Conservation (phyloP, 2,329 filamentous ascomycete species). For the Verticillium tricorpus region DNA sequence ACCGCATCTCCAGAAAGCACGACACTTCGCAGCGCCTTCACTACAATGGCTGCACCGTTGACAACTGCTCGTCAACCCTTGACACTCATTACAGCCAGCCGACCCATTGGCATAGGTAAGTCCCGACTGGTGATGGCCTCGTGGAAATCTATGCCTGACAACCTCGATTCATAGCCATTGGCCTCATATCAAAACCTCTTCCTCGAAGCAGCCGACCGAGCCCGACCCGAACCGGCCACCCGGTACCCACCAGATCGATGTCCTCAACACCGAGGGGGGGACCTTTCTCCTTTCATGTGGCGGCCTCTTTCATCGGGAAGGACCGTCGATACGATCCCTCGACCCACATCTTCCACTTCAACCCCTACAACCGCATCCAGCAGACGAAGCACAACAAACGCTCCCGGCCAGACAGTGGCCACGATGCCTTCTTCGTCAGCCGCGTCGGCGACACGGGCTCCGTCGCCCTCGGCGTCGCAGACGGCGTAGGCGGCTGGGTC, state of each 20-base stretch:
- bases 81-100: neutral
- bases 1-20: neutral
- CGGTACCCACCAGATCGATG: neutral
- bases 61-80: neutral
- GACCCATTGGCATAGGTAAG: neutral
- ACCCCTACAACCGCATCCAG: slow-evolving; percentile 56
- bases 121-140: neutral
- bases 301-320: slow-evolving; percentile 73
- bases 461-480: slow-evolving; percentile 83
- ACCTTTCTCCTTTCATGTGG: slow-evolving; percentile 62
- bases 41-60: slow-evolving; percentile 4
- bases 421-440: slow-evolving; percentile 94
- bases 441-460: slow-evolving; percentile 67
- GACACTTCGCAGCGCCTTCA: neutral
- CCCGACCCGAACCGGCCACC: neutral
- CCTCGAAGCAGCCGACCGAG: neutral
- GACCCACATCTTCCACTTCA: slow-evolving; percentile 70
- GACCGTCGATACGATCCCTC: slow-evolving; percentile 62
- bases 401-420: slow-evolving; percentile 72
- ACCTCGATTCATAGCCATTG: neutral
- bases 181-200: neutral
- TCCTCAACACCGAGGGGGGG: neutral
- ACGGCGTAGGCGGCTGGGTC: slow-evolving; percentile 93
- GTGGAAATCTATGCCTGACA: neutral
- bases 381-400: slow-evolving; percentile 48